These are phyloP conservation scores for Acrocalymma vagum DNA, from an alignment of 2,329 filamentous ascomycete species.

Conservation along the genomic window DNA sequence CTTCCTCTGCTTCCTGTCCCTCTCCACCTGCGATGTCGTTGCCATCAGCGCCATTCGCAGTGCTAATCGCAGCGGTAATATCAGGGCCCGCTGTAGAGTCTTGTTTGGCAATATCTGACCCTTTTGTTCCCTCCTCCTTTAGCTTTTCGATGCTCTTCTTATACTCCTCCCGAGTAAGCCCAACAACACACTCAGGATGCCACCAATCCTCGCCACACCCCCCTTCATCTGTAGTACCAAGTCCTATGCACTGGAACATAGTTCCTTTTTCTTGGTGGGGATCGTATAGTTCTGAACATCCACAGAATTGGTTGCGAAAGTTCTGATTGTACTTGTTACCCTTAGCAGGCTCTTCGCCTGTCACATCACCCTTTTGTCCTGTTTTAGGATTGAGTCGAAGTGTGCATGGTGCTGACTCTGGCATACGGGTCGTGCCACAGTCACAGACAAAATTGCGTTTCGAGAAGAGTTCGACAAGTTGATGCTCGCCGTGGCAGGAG, in stretches of 20 bases:
- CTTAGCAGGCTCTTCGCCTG: slow-evolving; percentile 74
- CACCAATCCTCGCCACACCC: slow-evolving; percentile 98
- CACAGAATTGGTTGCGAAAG: slow-evolving; percentile 91
- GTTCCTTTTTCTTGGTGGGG: slow-evolving; percentile 90
- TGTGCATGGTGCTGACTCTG: slow-evolving; percentile 74
- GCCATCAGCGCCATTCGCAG: slow-evolving; percentile 34
- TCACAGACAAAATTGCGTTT: slow-evolving; percentile 97
- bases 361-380: slow-evolving; percentile 78
- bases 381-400: slow-evolving; percentile 77
- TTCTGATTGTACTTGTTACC: slow-evolving; percentile 96
- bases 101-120: slow-evolving; percentile 18
- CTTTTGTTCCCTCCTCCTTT: slow-evolving; percentile 18
- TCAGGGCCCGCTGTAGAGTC: slow-evolving; percentile 22
- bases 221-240: slow-evolving; percentile 80
- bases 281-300: slow-evolving; percentile 87
- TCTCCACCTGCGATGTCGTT: slow-evolving; percentile 56
- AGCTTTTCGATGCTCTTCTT: slow-evolving; percentile 54
- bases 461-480: slow-evolving; percentile 91
- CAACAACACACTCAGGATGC: slow-evolving; percentile 91
- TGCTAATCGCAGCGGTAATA: slow-evolving; percentile 27
- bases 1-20: slow-evolving; percentile 59
- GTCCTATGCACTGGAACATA: slow-evolving; percentile 95
- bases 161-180: slow-evolving; percentile 77
- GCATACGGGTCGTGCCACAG: slow-evolving; percentile 86
- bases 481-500: slow-evolving; percentile 94